Conservation (phyloP, 352 stramenopile genomes). For the Globisporangium splendens region DNA sequence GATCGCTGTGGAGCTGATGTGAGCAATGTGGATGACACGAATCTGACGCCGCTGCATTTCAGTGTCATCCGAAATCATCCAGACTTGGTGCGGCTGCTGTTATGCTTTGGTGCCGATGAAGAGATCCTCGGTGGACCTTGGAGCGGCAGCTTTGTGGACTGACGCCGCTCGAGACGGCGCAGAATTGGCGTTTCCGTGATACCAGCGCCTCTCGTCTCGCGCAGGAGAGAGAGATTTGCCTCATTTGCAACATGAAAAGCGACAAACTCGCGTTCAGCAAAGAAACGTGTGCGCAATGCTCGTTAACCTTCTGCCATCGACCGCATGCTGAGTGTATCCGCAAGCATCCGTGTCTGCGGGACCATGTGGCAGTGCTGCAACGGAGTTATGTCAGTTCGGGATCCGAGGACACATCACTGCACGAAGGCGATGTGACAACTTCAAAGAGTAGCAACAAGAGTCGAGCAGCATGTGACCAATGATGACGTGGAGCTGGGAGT, state of each 20-base stretch:
- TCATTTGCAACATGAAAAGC: conserved; percentile 78
- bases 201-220: conserved; percentile 60
- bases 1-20: conserved; percentile 57
- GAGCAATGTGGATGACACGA: conserved; percentile 65
- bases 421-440: conserved; percentile 3
- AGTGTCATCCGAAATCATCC: conserved; percentile 73
- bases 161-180: conserved; percentile 52
- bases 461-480: conserved; percentile 10
- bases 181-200: conserved; percentile 65
- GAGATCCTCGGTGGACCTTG: conserved; percentile 25
- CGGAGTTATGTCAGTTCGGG: no score
- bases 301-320: conserved; percentile 54
- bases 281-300: conserved; percentile 46
- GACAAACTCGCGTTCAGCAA: conserved; percentile 53
- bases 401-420: no score
- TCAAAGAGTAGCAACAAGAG: background rate
- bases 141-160: conserved; percentile 27
- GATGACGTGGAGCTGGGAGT: background rate
- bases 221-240: conserved; percentile 61
- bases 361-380: background rate
- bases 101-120: conserved; percentile 45
- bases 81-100: conserved; percentile 65
- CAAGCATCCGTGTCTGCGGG: conserved; percentile 60
- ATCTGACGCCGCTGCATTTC: conserved; percentile 76
- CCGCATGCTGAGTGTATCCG: conserved; percentile 45